Percentiles rank a stretch among this genome's conserved stretches.
Evolutionary conservation across 1,284 basidiomycete species (phyloP).

Genomic region (Moesziomyces aphidis): DNA sequence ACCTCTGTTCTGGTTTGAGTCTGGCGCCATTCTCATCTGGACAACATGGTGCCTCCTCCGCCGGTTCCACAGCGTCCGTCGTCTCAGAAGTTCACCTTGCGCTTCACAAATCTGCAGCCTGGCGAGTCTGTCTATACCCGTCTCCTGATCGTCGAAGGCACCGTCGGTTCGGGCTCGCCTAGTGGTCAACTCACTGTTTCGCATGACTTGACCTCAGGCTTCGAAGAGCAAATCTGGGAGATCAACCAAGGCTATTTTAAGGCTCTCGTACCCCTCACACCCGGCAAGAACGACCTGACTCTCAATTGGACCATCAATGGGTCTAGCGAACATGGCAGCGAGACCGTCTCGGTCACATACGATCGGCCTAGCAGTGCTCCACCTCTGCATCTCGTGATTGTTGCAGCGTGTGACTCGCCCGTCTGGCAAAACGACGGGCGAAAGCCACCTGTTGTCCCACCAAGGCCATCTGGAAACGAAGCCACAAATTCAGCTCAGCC

Average conservation of each 20-base stretch:
- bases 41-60: slow-evolving; percentile 5
- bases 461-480: not conserved
- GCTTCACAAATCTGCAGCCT: slow-evolving; percentile 23
- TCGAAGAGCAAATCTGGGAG: slow-evolving; percentile 33
- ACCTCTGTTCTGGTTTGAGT: not conserved
- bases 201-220: slow-evolving; percentile 15
- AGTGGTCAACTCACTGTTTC: slow-evolving; percentile 14
- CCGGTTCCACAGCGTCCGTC: slow-evolving; percentile 5
- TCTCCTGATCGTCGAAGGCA: slow-evolving; percentile 38
- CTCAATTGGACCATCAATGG: slow-evolving; percentile 12
- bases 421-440: slow-evolving; percentile 27
- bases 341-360: slow-evolving; percentile 11
- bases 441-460: slow-evolving; percentile 9
- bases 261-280: slow-evolving; percentile 35
- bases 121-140: slow-evolving; percentile 37
- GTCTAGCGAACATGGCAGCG: not conserved
- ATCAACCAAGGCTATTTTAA: slow-evolving; percentile 43
- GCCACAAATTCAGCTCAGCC: not conserved
- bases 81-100: not conserved
- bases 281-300: slow-evolving; percentile 22
- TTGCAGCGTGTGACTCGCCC: slow-evolving; percentile 38
- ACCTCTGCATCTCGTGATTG: slow-evolving; percentile 41
- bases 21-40: not conserved
- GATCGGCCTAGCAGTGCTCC: slow-evolving; percentile 13
- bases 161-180: not conserved